Evolutionary conservation across 169 alveolate species (phyloP).

Genomic region (Miamiensis avidus): DNA sequence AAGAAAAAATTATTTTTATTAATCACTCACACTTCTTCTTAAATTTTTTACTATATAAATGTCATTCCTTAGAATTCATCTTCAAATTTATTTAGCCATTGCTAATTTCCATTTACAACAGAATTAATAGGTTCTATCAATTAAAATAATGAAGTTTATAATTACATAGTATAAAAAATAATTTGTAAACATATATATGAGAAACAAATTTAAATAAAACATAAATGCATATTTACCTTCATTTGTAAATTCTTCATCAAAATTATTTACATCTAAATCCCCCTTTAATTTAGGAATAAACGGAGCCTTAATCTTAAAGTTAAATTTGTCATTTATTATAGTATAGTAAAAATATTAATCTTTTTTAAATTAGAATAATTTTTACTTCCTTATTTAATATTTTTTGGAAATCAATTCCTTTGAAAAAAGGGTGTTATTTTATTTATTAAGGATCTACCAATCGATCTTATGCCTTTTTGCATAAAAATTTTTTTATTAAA

Average conservation of each 20-base stretch:
- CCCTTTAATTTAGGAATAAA: slow-evolving; percentile 27
- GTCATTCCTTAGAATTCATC: background rate
- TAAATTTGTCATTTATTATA: slow-evolving; percentile 41
- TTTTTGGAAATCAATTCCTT: slow-evolving; percentile 57
- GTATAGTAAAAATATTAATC: background rate
- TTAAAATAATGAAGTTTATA: no score
- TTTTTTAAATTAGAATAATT: slow-evolving; percentile 4
- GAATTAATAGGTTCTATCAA: slow-evolving; percentile 1
- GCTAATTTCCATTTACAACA: background rate
- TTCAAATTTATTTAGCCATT: background rate
- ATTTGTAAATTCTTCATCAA: slow-evolving; percentile 34
- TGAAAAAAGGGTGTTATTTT: slow-evolving; percentile 71
- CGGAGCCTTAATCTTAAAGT: slow-evolving; percentile 38
- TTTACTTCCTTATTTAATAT: slow-evolving; percentile 33
- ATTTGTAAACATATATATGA: no score
- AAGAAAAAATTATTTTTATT: background rate
- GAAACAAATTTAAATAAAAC: no score
- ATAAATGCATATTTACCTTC: slow-evolving; percentile 20
- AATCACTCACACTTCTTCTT: background rate
- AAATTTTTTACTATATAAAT: no score
- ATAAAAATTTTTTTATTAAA: slow-evolving; percentile 27
- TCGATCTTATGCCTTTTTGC: slow-evolving; percentile 50
- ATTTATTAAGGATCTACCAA: slow-evolving; percentile 57
- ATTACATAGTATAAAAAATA: no score
- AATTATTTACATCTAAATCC: slow-evolving; percentile 31